Percentiles rank a stretch among this genome's conserved stretches.
phyloP scores from a whole-genome alignment of 768 basidiomycete species.

The Austroboletus festivus region DNA sequence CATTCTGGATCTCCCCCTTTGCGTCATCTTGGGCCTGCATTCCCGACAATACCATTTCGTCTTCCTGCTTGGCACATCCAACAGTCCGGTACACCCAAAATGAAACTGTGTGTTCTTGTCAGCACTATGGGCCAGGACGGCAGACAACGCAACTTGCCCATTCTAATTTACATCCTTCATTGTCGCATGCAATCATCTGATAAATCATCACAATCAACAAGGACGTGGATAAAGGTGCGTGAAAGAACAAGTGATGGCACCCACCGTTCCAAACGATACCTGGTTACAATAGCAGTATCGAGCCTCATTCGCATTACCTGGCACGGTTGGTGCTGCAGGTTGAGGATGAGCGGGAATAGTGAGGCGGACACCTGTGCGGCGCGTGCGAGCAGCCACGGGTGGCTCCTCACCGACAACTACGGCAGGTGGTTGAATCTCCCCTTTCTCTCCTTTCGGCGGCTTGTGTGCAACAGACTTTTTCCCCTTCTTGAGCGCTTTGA shows the following conservation, averaged over 20 bases:
- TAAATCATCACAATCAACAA: neutral
- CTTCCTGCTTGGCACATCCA: constrained; percentile 51
- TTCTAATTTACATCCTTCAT: constrained; percentile 64
- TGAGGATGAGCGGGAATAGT: constrained; percentile 34
- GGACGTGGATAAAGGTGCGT: neutral
- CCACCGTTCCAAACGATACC: constrained; percentile 75
- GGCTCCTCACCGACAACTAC: constrained; percentile 10
- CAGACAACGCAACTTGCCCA: constrained; percentile 58
- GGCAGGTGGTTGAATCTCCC: constrained; percentile 8
- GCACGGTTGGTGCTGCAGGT: constrained; percentile 16
- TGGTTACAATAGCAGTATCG: constrained; percentile 82
- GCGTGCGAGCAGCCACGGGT: constrained; percentile 13
- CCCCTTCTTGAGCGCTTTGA: constrained; percentile 21
- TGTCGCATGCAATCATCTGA: constrained; percentile 93
- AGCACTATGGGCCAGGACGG: neutral
- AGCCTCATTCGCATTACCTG: constrained; percentile 46
- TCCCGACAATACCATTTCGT: constrained; percentile 71
- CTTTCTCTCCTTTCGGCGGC: constrained; percentile 17
- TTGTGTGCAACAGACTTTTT: constrained; percentile 19
- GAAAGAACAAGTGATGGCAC: constrained; percentile 21
- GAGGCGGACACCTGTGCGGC: constrained; percentile 30
- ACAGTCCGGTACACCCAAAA: constrained; percentile 60
- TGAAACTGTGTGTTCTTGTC: constrained; percentile 54
- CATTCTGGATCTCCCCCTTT: constrained; percentile 33
- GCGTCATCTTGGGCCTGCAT: constrained; percentile 43